Evolutionary conservation across 2,329 filamentous ascomycete genomes (phyloP), one percentile per base, ranked within the genome.

Genomic region (Stachybotrys chlorohalonatus): DNA sequence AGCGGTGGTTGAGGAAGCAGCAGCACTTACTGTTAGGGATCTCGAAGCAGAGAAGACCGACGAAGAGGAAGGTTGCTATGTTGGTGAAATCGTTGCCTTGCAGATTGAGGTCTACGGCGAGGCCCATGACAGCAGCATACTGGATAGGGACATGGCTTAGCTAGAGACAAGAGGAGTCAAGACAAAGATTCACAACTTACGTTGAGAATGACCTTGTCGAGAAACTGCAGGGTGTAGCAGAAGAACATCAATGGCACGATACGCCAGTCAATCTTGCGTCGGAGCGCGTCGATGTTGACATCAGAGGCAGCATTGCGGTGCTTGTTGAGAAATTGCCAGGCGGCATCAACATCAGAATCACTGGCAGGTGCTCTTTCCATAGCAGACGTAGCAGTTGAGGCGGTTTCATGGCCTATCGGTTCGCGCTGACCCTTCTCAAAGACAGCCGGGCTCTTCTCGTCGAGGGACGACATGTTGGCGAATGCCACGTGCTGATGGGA

Each of bases 61-160:
- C 81, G 60, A 83, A 87, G 60, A 86, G 80, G 31, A 80, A 78
- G 0, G 82, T 84, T 3, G 82, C 81, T 16, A 82, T 67, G 66
- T 83, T 83, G 51, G 79, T 80, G 64, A 86, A 86, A 51, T 86
- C 75, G 56, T 86, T 84, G 16, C 78, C 79, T 11, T 68, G 64
- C 51, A 87, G 73, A 0, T 76, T 69, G 31, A 72, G 72, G 55
- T 85, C 81, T 52, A 74, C 66, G 24, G 67, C 71, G 7, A 88
- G 64, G 3, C 83, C 82, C 84, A 87, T 87, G 52, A 87, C 82
- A 56, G 79, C 80, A 16, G 82, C 82, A 62, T 87, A 87, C 77
- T 84, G 36, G 45, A 17, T 31, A 46, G 52, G 32, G 36, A 50
- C 39, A 54, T 53, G 16, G 31, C 36, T 51, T 6, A 30, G 24